A percentile compares a stretch with the other conserved stretches of the same genome.
phyloP scores from a whole-genome alignment of 2,329 filamentous ascomycete species.

The Colletotrichum navitas region DNA sequence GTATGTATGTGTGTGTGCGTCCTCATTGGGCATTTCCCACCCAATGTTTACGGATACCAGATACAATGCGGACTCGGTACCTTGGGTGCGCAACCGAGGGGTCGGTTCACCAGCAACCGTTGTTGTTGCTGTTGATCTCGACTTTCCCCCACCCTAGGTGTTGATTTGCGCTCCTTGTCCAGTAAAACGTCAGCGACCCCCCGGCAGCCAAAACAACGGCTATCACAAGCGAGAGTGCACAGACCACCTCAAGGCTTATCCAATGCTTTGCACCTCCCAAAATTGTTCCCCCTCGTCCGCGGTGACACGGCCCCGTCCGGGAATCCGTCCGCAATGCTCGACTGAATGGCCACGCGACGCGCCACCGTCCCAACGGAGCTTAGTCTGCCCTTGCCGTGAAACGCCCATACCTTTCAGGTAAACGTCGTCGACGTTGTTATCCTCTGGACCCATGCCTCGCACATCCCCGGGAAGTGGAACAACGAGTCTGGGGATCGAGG shows the following conservation, averaged over 20 bases:
- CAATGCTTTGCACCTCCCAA: neutral
- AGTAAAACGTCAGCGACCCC: slow-evolving; percentile 32
- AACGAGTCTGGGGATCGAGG: neutral
- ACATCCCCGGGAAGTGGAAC: neutral
- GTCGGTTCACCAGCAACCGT: slow-evolving; percentile 40
- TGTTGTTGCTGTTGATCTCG: slow-evolving; percentile 29
- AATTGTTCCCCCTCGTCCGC: neutral
- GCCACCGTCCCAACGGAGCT: slow-evolving; percentile 5
- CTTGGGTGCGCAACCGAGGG: slow-evolving; percentile 16
- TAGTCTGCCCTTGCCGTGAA: slow-evolving; percentile 17
- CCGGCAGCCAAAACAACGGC: slow-evolving; percentile 17
- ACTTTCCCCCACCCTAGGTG: slow-evolving; percentile 19
- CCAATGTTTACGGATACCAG: slow-evolving; percentile 23
- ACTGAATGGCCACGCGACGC: slow-evolving; percentile 21
- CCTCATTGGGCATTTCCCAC: neutral
- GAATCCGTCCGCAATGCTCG: slow-evolving; percentile 24
- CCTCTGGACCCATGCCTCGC: too few relatives aligned
- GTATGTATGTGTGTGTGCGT: neutral
- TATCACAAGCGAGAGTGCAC: slow-evolving; percentile 17
- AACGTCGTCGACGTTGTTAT: too few relatives aligned
- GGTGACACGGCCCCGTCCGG: slow-evolving; percentile 12
- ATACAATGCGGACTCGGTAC: too few relatives aligned
- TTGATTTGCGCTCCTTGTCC: slow-evolving; percentile 16
- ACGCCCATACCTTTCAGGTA: slow-evolving; percentile 18
- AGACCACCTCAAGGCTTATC: neutral